Base-by-base conservation (phyloP, 768 basidiomycete genomes). In the Phlebiopsis gigantea region DNA sequence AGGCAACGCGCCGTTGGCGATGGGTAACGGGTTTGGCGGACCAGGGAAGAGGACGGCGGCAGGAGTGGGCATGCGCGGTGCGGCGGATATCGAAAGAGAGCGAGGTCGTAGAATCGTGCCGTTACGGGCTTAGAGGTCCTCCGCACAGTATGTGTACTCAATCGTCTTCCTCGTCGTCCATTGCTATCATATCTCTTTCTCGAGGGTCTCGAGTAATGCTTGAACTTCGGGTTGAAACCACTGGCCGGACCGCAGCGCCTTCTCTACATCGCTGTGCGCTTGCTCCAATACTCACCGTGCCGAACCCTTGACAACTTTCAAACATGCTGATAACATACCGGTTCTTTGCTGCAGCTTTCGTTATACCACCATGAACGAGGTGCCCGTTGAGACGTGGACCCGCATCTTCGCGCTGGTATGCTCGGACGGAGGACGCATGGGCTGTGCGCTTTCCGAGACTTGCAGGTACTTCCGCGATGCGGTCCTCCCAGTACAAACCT, bases 1-100 rank as follows among this genome's bases (percentile, higher is more conserved):
- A 1, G 94, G 95, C 0, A 84, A 88, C 67, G 84, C 84, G 59
- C 90, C 90, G 4, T 69, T 87, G 53, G 79, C 78, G 14, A 85
- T 97, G 81, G 95, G 95, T 15, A 79, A 91, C 66, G 91, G 93
- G 7, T 63, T 88, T 24, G 90, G 91, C 8, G 88, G 90, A 5
- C 76, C 76, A 45, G 89, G 83, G 28, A 76, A 80, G 61, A 84
- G 84, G 67, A 66, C 84, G 66, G 82, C 86, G 65, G 92, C 89
- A 71, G 91, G 91, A 8, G 74, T 74, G 55, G 93, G 93, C 15
- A 76, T 95, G 68, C 69, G 78, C 63, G 77, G 80, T 55, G 84
- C 83, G 67, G 75, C 70, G 55, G 88, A 88, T 57, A 75, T 95
- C 21, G 91, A 95, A 76, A 39, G 12, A 52, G 90, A 89, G 63